Percentiles rank a stretch among this genome's conserved stretches.
These are phyloP conservation scores for Lodderomyces elongisporus DNA, from an alignment of 1,139 yeast genomes.

Conservation along the genomic window DNA sequence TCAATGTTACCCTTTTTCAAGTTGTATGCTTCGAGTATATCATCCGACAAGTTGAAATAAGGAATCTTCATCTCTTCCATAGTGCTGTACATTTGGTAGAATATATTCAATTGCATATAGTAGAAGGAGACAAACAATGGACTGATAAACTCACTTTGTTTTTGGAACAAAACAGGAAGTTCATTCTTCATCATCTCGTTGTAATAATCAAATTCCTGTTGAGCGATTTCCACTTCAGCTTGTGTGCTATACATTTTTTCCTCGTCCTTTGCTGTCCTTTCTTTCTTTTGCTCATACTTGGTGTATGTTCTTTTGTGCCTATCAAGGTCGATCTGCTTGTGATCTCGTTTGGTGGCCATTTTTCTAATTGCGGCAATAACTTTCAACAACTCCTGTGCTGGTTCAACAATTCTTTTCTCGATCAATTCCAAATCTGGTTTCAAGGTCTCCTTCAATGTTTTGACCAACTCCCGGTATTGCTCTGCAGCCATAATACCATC, in stretches of 20 bases:
- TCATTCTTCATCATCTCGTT: conserved; percentile 91
- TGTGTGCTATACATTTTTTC: conserved; percentile 85
- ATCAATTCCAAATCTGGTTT: conserved; percentile 92
- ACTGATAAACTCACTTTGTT: conserved; percentile 87
- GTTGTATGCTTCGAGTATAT: conserved; percentile 73
- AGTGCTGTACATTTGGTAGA: conserved; percentile 81
- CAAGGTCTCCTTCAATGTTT: conserved; percentile 76
- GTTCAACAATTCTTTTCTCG: conserved; percentile 82
- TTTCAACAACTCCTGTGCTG: conserved; percentile 85
- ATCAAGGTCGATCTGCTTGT: conserved; percentile 91
- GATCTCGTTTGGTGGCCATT: conserved; percentile 93
- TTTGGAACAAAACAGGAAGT: conserved; percentile 76
- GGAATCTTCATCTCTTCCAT: conserved; percentile 98
- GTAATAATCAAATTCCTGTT: conserved; percentile 92
- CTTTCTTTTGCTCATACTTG: conserved; percentile 78
- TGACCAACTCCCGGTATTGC: conserved; percentile 82
- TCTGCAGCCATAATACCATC: conserved; percentile 94
- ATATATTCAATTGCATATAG: conserved; percentile 95
- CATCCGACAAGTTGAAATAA: conserved; percentile 80
- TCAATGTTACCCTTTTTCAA: conserved; percentile 86
- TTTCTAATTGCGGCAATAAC: conserved; percentile 80
- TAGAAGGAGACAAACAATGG: conserved; percentile 92
- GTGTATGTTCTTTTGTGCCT: conserved; percentile 66
- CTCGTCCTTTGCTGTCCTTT: conserved; percentile 81
- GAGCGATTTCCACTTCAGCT: conserved; percentile 84